Percentiles rank a stretch among this genome's conserved stretches.
Conservation (phyloP, 2,329 filamentous ascomycete genomes). For the Exophiala oligosperma region DNA sequence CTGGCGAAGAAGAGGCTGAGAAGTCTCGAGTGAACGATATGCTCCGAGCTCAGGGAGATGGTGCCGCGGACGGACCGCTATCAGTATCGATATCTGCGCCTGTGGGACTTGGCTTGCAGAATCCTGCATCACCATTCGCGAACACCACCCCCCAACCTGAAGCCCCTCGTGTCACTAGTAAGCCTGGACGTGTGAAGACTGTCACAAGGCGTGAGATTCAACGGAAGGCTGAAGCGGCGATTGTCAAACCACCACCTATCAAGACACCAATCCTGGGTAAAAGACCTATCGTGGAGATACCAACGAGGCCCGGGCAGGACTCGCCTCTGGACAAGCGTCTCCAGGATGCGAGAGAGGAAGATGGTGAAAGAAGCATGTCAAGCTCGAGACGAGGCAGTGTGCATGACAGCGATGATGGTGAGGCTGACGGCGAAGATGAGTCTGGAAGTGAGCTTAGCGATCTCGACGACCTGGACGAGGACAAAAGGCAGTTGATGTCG, state of each 20-base stretch:
- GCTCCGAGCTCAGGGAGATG: slow-evolving; percentile 38
- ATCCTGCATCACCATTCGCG: slow-evolving; percentile 5
- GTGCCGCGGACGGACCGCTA: slow-evolving; percentile 20
- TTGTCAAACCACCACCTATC: slow-evolving; percentile 41
- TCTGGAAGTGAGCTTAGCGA: slow-evolving; percentile 25
- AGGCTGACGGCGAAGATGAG: slow-evolving; percentile 53
- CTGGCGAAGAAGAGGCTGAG: slow-evolving; percentile 45
- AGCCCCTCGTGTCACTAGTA: slow-evolving; percentile 12
- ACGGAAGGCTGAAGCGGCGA: slow-evolving; percentile 59
- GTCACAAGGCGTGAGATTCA: slow-evolving; percentile 61
- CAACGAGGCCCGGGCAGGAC: slow-evolving; percentile 25
- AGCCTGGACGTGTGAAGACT: slow-evolving; percentile 52
- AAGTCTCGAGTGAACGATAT: slow-evolving; percentile 50
- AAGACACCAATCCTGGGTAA: slow-evolving; percentile 31
- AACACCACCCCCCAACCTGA: slow-evolving; percentile 11
- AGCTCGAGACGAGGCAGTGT: slow-evolving; percentile 61
- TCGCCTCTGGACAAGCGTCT: slow-evolving; percentile 53
- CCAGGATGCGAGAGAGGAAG: slow-evolving; percentile 44
- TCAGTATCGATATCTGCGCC: slow-evolving; percentile 19
- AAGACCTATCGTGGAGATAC: slow-evolving; percentile 24
- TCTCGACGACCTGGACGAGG: slow-evolving; percentile 54
- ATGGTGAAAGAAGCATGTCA: slow-evolving; percentile 41
- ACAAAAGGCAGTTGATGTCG: slow-evolving; percentile 32
- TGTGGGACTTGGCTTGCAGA: slow-evolving; percentile 28
- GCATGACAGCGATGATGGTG: slow-evolving; percentile 66